A percentile compares a stretch with the other conserved stretches of the same genome.
phyloP scores from a whole-genome alignment of 2,329 filamentous ascomycete species.

The Bipolaris oryzae region DNA sequence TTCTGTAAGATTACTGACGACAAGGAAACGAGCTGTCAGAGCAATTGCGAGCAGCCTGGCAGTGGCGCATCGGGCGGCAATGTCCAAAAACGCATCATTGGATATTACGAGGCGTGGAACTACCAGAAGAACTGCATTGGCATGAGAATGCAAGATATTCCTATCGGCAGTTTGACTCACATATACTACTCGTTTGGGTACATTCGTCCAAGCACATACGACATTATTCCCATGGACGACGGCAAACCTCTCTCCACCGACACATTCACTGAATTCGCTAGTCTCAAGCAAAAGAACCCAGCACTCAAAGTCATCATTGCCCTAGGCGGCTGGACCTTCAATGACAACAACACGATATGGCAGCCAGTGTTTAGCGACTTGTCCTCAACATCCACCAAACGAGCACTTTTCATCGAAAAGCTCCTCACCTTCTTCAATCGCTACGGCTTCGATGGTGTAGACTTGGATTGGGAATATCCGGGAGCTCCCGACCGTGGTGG shows the following conservation, averaged over 20 bases:
- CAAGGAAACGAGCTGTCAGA: slow-evolving; percentile 2
- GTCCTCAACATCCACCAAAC: slow-evolving; percentile 20
- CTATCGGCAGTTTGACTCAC: background rate
- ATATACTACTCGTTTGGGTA: slow-evolving; percentile 6
- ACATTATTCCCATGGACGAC: slow-evolving; percentile 4
- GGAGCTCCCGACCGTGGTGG: slow-evolving; percentile 15
- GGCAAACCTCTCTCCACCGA: background rate
- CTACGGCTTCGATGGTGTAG: slow-evolving; percentile 54
- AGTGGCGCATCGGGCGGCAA: background rate
- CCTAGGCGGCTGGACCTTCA: slow-evolving; percentile 51
- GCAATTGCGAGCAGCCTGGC: slow-evolving; percentile 7
- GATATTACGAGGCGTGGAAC: slow-evolving; percentile 10
- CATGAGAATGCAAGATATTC: background rate
- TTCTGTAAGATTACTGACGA: too few species aligned
- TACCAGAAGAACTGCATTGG: background rate
- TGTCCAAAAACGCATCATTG: slow-evolving; percentile 1
- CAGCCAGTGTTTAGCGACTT: slow-evolving; percentile 42
- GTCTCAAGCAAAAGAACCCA: slow-evolving; percentile 38
- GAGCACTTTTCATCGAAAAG: slow-evolving; percentile 42
- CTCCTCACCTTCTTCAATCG: slow-evolving; percentile 48
- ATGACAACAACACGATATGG: slow-evolving; percentile 38
- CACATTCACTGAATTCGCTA: background rate
- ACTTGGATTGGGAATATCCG: slow-evolving; percentile 53
- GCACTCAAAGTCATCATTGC: slow-evolving; percentile 43
- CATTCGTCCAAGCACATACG: background rate